These are phyloP conservation scores for Pleurotus citrinopileatus DNA, from an alignment of 768 basidiomycete genomes.

Conservation along the genomic window DNA sequence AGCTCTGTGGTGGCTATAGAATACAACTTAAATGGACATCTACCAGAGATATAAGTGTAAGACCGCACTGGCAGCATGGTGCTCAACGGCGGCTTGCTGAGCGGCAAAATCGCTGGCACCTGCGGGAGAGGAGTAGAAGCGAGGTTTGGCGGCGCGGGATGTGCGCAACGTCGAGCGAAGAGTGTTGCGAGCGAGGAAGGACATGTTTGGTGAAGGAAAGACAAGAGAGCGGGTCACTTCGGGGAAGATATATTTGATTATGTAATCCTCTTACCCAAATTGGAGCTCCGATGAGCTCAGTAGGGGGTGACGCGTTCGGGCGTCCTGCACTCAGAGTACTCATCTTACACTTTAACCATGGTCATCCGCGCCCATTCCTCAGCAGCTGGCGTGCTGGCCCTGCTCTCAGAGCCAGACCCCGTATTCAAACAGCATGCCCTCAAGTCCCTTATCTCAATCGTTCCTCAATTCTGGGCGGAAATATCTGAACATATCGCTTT, in stretches of 20 bases:
- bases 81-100: slow-evolving; percentile 53
- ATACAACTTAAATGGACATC: slow-evolving; percentile 14
- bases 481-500: slow-evolving; percentile 91
- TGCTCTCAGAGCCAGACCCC: slow-evolving; percentile 86
- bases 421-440: slow-evolving; percentile 92
- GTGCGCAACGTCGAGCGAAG: slow-evolving; percentile 48
- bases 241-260: slow-evolving; percentile 25
- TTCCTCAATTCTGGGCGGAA: slow-evolving; percentile 97
- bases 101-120: slow-evolving; percentile 39
- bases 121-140: slow-evolving; percentile 26
- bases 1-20: slow-evolving; percentile 69
- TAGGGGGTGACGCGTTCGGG: slow-evolving; percentile 19
- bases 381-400: slow-evolving; percentile 86
- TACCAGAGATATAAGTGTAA: not conserved
- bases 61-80: slow-evolving; percentile 62
- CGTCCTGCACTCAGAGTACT: slow-evolving; percentile 12
- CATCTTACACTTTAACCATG: slow-evolving; percentile 40
- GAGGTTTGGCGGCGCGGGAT: slow-evolving; percentile 29
- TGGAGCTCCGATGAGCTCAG: slow-evolving; percentile 19
- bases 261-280: slow-evolving; percentile 18
- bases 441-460: slow-evolving; percentile 73
- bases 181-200: slow-evolving; percentile 44
- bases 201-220: slow-evolving; percentile 34
- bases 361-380: slow-evolving; percentile 74
- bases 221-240: slow-evolving; percentile 28